Evolutionary conservation across 768 basidiomycete species (phyloP), one percentile per base, ranked within the genome.

Genomic region (Rhizopogon roseolus): DNA sequence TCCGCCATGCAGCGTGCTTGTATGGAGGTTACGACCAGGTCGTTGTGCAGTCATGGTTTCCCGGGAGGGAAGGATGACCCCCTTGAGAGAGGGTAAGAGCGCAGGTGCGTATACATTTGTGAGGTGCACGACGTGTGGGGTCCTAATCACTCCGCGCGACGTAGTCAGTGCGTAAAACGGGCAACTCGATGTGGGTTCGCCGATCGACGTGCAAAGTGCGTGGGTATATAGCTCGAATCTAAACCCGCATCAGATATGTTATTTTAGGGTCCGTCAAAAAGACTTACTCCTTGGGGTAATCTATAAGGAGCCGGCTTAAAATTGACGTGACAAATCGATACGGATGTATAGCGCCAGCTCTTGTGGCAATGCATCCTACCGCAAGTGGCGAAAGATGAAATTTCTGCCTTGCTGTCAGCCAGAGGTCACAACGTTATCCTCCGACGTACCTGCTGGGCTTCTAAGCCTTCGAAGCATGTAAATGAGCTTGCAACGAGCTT

Each of bases 291-390:
- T 79, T 67, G 10, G 76, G 66, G 57, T 84, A 76, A n/a, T 71
- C 69, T 10, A 69, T 55, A 6, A 87, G 66, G 1, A 87, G 76
- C 41, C 79, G 79, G 13, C 70, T 57, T 19, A 88, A 67, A 25
- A 88, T 73, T 2, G 76, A 76, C 1, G 85, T 86, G 11, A 88
- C 80, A 29, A 86, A 73, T 17, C 84, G 81, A 64, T 90, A 90
- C 0, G 87, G 84, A 54, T 89, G 85, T 28, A 85, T 67, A 0
- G 87, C 82, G 1, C 84, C 86, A 2, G 81, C 87, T 0, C 66
- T 66, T 25, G 77, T 80, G 11, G 71, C 63, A 41, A 88, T 73
- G 54, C 77, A 79, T 0, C 85, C 87, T 1, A 73, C 63, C 2
- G 72, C 73, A 0, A 71, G 60, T 4, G 67, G 62, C 0, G 80